phyloP scores from a whole-genome alignment of 139 green algal genomes.

The Pedinophyceae sp. region DNA sequence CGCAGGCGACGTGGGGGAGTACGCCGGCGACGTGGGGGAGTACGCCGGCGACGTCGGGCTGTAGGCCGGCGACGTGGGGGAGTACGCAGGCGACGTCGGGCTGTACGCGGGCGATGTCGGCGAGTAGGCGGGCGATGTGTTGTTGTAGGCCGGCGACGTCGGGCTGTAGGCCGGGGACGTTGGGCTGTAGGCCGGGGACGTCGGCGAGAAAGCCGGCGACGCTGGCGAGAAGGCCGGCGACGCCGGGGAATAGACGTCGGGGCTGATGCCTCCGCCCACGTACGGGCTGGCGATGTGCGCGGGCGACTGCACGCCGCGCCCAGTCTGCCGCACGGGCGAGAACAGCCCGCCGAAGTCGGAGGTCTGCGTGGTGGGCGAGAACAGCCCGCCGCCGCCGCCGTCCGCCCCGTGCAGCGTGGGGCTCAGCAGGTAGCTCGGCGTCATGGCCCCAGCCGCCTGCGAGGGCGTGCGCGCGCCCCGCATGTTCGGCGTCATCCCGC shows the following conservation, averaged over 20 bases:
- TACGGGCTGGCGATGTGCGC: too few species aligned
- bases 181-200: neutral
- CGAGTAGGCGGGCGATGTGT: slow-evolving; percentile 1
- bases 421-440: slow-evolving; percentile 1
- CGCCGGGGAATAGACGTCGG: slow-evolving; percentile 23
- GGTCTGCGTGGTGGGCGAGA: neutral
- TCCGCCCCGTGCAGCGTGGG: neutral
- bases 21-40: slow-evolving; percentile 11
- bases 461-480: slow-evolving; percentile 2
- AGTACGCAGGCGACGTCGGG: slow-evolving; percentile 48
- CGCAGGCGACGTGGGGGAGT: slow-evolving; percentile 24
- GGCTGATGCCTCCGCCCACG: too few species aligned
- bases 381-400: neutral
- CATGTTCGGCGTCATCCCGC: slow-evolving; percentile 5
- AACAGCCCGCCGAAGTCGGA: neutral
- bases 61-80: slow-evolving; percentile 41
- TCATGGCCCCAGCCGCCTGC: slow-evolving; percentile 4
- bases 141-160: slow-evolving; percentile 1
- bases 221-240: slow-evolving; percentile 21
- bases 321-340: neutral
- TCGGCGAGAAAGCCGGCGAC: slow-evolving; percentile 2
- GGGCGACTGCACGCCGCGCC: neutral
- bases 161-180: slow-evolving; percentile 4
- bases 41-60: slow-evolving; percentile 14
- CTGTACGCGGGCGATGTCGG: slow-evolving; percentile 11